phyloP scores from a whole-genome alignment of 768 basidiomycete species.

The Holtermannia corniformis region DNA sequence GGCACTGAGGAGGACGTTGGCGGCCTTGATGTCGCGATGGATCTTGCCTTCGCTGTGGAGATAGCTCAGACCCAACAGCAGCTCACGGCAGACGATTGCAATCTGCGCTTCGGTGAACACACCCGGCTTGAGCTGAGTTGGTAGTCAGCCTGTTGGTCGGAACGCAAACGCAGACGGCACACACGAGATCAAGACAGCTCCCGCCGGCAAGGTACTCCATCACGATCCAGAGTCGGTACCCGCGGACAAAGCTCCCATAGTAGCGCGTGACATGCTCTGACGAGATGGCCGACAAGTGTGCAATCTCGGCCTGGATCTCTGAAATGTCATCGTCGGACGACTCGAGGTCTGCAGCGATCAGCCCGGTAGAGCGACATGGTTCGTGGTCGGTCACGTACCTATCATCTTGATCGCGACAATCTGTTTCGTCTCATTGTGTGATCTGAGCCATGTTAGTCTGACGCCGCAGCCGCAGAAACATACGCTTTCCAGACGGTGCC shows the following conservation, averaged over 20 bases:
- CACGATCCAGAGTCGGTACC: slow-evolving; percentile 96
- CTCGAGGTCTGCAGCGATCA: slow-evolving; percentile 64
- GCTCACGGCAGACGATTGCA: slow-evolving; percentile 85
- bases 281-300: slow-evolving; percentile 88
- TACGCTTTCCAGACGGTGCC: slow-evolving; percentile 92
- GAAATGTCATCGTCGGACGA: slow-evolving; percentile 97
- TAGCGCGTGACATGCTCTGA: slow-evolving; percentile 94
- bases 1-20: slow-evolving; percentile 83
- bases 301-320: slow-evolving; percentile 97
- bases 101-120: slow-evolving; percentile 87
- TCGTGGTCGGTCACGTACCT: slow-evolving; percentile 49
- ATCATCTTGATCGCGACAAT: slow-evolving; percentile 98
- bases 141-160: slow-evolving; percentile 2
- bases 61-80: slow-evolving; percentile 86
- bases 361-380: slow-evolving; percentile 6
- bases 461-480: slow-evolving; percentile 8
- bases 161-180: slow-evolving; percentile 11
- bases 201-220: slow-evolving; percentile 99
- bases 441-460: slow-evolving; percentile 35
- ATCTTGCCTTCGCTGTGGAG: slow-evolving; percentile 94
- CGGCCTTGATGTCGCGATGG: slow-evolving; percentile 98
- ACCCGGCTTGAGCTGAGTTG: slow-evolving; percentile 64
- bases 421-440: slow-evolving; percentile 86
- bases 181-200: slow-evolving; percentile 81
- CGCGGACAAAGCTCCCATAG: slow-evolving; percentile 91